Percentiles rank a stretch among this genome's conserved stretches.
Evolutionary conservation across 805 yeast genomes (phyloP).

Genomic region (Peterozyma toletana): DNA sequence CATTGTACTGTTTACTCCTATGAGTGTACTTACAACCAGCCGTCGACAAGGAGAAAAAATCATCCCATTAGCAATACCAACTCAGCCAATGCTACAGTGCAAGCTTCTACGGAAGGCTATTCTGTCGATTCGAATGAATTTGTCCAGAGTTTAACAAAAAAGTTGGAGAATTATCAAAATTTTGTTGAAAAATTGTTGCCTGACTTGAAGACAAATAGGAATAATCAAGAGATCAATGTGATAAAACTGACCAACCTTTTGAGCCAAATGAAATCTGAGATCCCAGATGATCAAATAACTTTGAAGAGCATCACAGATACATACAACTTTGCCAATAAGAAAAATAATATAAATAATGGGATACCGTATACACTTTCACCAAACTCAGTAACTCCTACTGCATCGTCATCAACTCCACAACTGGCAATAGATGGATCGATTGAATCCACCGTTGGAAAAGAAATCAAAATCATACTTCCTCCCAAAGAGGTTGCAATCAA

Average conservation of each 20-base stretch:
- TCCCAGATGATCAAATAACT: not conserved
- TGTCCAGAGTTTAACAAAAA: not conserved
- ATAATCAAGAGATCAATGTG: slow-evolving; percentile 23
- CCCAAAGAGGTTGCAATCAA: slow-evolving; percentile 66
- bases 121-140: not conserved
- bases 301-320: slow-evolving; percentile 2
- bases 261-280: slow-evolving; percentile 7
- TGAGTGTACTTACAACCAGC: slow-evolving; percentile 80
- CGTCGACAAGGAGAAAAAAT: slow-evolving; percentile 45
- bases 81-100: not conserved
- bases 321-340: slow-evolving; percentile 15
- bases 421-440: slow-evolving; percentile 29
- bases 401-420: slow-evolving; percentile 12
- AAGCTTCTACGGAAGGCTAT: not conserved
- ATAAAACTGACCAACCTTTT: slow-evolving; percentile 25
- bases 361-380: slow-evolving; percentile 11
- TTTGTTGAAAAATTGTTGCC: slow-evolving; percentile 7
- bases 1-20: slow-evolving; percentile 85
- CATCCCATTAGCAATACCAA: not conserved
- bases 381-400: slow-evolving; percentile 7
- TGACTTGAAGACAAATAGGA: slow-evolving; percentile 16
- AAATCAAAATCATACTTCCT: slow-evolving; percentile 64
- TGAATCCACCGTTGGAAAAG: slow-evolving; percentile 33
- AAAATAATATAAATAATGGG: slow-evolving; percentile 16
- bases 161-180: not conserved